phyloP scores from a whole-genome alignment of 208 protist genomes.

The Naegleria fowleri region DNA sequence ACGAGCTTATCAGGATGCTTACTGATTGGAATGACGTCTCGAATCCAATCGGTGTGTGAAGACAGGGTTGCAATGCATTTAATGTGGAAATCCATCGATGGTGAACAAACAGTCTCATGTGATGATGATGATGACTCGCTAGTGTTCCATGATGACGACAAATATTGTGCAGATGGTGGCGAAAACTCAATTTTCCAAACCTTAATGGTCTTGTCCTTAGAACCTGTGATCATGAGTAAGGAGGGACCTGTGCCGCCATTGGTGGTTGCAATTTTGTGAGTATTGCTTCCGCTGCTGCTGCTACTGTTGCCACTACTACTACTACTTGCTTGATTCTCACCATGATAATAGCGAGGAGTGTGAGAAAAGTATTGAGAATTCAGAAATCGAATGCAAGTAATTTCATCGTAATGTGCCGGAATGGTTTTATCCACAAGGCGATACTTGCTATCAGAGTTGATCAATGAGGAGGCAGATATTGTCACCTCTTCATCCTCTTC shows the following conservation, averaged over 20 bases:
- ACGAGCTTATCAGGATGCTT: background rate
- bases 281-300: too few species aligned
- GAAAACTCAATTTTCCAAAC: background rate
- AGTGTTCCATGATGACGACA: background rate
- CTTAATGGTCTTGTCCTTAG: background rate
- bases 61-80: background rate
- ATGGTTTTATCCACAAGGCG: background rate
- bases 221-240: background rate
- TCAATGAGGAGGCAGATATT: too few species aligned
- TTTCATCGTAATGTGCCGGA: background rate
- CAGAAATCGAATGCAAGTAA: background rate
- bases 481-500: too few species aligned
- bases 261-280: too few species aligned
- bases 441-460: background rate
- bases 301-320: too few species aligned
- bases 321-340: background rate
- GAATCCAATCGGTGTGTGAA: background rate
- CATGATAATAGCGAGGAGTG: background rate
- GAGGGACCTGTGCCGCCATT: too few species aligned
- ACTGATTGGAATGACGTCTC: background rate
- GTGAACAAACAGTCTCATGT: too few species aligned
- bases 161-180: background rate
- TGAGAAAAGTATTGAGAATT: background rate
- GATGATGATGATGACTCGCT: too few species aligned
- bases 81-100: background rate